phyloP scores from a whole-genome alignment of 1,284 basidiomycete genomes.

The Bjerkandera adusta region DNA sequence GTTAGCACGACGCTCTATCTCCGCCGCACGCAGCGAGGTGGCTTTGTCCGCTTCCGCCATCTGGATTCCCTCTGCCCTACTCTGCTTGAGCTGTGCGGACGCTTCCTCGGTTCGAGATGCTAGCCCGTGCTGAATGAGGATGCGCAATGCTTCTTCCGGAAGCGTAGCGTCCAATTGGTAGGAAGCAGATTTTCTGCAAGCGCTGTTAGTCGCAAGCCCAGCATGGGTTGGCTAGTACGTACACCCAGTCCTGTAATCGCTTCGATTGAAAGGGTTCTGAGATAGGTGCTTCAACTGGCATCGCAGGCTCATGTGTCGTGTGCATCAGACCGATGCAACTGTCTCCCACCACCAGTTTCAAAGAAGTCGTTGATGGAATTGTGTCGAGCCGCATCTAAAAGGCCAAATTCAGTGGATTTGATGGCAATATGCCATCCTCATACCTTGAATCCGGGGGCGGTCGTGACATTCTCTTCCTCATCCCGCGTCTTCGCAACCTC shows the following conservation, averaged over 20 bases:
- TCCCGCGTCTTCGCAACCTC: slow-evolving; percentile 56
- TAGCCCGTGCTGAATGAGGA: slow-evolving; percentile 32
- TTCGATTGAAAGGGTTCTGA: slow-evolving; percentile 5
- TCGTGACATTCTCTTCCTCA: slow-evolving; percentile 50
- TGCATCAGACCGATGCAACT: slow-evolving; percentile 19
- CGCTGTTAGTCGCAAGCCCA: no score
- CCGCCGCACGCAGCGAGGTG: no score
- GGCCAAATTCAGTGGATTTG: no score
- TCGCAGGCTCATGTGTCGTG: slow-evolving; percentile 7
- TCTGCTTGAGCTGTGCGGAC: neutral
- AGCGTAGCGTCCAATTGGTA: slow-evolving; percentile 29
- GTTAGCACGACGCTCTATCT: no score
- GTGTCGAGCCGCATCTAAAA: neutral
- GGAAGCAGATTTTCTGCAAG: slow-evolving; percentile 23
- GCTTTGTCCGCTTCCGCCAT: no score
- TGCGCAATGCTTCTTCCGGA: slow-evolving; percentile 25
- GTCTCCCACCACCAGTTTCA: slow-evolving; percentile 22
- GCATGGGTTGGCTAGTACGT: slow-evolving; percentile 3
- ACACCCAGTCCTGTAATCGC: slow-evolving; percentile 15
- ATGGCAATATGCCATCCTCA: neutral
- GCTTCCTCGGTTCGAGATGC: slow-evolving; percentile 9
- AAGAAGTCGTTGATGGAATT: neutral
- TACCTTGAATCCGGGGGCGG: slow-evolving; percentile 42
- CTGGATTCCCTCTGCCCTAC: no score
- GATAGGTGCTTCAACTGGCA: neutral